A percentile compares a stretch with the other conserved stretches of the same genome.
Conservation (phyloP, 306 rosid genomes). For the Adenanthera pavonina region DNA sequence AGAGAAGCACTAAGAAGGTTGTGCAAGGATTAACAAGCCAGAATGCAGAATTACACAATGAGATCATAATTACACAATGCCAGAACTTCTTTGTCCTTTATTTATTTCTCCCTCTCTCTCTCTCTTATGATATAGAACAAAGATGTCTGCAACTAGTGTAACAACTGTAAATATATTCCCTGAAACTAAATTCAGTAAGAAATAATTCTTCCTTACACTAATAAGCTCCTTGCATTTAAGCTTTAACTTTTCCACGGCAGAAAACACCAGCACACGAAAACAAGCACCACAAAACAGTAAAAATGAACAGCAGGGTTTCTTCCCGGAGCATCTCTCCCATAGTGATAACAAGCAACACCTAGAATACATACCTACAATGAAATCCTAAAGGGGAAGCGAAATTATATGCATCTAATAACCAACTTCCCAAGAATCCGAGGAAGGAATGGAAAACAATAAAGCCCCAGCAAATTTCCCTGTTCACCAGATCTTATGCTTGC, state of each 20-base stretch:
- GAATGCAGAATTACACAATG: not conserved
- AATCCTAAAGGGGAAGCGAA: slow-evolving; percentile 45
- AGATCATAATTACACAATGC: not conserved
- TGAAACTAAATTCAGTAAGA: slow-evolving; percentile 14
- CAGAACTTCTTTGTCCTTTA: not conserved
- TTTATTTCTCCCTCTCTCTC: not conserved
- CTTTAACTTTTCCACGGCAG: slow-evolving; percentile 62
- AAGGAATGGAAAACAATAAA: slow-evolving; percentile 58
- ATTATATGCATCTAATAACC: slow-evolving; percentile 35
- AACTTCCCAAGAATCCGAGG: slow-evolving; percentile 49
- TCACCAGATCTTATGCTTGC: slow-evolving; percentile 61
- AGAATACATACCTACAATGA: slow-evolving; percentile 50
- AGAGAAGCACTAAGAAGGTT: not conserved
- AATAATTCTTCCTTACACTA: slow-evolving; percentile 54
- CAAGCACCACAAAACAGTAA: slow-evolving; percentile 56
- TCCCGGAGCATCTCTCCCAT: slow-evolving; percentile 59
- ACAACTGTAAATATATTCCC: slow-evolving; percentile 1
- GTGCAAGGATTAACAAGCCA: not conserved
- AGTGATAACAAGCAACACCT: slow-evolving; percentile 68
- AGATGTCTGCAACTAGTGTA: not conserved
- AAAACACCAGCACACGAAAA: slow-evolving; percentile 51
- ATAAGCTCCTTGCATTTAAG: slow-evolving; percentile 59
- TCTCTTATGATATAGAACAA: not conserved
- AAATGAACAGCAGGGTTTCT: slow-evolving; percentile 68
- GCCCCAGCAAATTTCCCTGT: slow-evolving; percentile 37